These are phyloP conservation scores for Rhodotorula sp. DNA, from an alignment of 1,284 basidiomycete species.

Conservation along the genomic window DNA sequence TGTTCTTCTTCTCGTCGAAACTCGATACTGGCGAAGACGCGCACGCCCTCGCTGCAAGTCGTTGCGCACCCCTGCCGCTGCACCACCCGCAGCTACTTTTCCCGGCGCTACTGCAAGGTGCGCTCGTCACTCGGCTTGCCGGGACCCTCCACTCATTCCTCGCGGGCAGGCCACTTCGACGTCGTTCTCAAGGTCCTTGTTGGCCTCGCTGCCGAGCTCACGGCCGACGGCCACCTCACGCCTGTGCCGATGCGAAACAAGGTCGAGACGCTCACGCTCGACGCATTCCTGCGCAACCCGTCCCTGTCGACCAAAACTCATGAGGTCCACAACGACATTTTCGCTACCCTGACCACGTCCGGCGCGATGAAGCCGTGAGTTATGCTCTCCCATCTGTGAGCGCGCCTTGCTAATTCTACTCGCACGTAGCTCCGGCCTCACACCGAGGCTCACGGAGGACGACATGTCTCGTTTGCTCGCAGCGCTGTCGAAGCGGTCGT, in stretches of 20 bases:
- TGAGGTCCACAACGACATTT: background rate
- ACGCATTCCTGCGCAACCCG: slow-evolving; percentile 18
- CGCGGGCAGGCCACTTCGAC: slow-evolving; percentile 79
- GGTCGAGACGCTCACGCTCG: slow-evolving; percentile 13
- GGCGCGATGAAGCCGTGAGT: background rate
- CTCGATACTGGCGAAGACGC: slow-evolving; percentile 52
- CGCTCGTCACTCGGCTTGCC: slow-evolving; percentile 42
- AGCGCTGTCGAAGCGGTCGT: slow-evolving; percentile 62
- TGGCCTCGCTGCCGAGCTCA: slow-evolving; percentile 27
- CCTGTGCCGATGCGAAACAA: slow-evolving; percentile 7
- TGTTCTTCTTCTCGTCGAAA: slow-evolving; percentile 63
- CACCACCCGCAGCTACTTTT: slow-evolving; percentile 88
- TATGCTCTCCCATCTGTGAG: background rate
- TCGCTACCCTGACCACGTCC: slow-evolving; percentile 4
- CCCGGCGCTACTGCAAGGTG: slow-evolving; percentile 90
- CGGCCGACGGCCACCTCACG: slow-evolving; percentile 28
- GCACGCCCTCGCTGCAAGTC: slow-evolving; percentile 45
- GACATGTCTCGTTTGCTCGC: slow-evolving; percentile 66
- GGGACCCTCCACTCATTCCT: background rate
- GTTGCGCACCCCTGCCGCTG: slow-evolving; percentile 74
- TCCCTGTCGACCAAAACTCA: background rate
- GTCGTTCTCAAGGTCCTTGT: slow-evolving; percentile 72
- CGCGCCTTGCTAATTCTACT: background rate
- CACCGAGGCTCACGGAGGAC: slow-evolving; percentile 55
- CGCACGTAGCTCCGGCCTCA: background rate